Evolutionary conservation across 2,329 filamentous ascomycete genomes (phyloP), one percentile per base, ranked within the genome.

Genomic region (Thelonectria blattea): DNA sequence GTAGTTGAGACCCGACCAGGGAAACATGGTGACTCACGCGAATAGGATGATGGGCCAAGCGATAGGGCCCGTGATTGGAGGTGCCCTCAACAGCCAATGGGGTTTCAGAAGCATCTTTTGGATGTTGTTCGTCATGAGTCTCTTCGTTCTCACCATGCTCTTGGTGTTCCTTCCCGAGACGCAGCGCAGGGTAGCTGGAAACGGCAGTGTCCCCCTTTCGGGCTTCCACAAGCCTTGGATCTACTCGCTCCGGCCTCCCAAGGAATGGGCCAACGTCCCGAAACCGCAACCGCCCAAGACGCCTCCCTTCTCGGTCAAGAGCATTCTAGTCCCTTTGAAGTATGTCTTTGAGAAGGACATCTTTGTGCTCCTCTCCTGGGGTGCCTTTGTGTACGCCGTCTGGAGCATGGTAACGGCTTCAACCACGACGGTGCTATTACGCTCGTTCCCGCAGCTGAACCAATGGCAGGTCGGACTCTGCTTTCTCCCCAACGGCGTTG

Each of bases 371-470:
- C 39, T 55, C 2, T 9, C 50, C 11, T 52, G 54, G 3, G 57
- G 57, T 5, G 46, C 51, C 15, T 39, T 60, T 27, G 51, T 59
- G 7, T 59, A 59, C 32, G 10, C 56, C 45, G 50, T 59, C 15
- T 59, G 56, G 56, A 59, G 56, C 45, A 60, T 60, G 57, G 57
- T 60, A 0, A 60, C 57, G 14, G 42, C 57, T 10, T 55, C 51
- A 20, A 55, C 57, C 7, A 60, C 51, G 1, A 42, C 51, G 7
- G 24, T 55, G 15, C 50, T 60, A 7, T 49, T 49, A 24, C 24
- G 18, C 7, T 50, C 39, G 24, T 60, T 60, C 18, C 42, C 42
- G 5, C 24, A 24, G 20, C 39, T 60, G 8, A 56, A 34, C 12
- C 51, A 60, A 9, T 32, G 49, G 15, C 37, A 50, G 18, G 32